Evolutionary conservation across 176 grass and related monocot species (phyloP).

Genomic region (Leersia perrieri): DNA sequence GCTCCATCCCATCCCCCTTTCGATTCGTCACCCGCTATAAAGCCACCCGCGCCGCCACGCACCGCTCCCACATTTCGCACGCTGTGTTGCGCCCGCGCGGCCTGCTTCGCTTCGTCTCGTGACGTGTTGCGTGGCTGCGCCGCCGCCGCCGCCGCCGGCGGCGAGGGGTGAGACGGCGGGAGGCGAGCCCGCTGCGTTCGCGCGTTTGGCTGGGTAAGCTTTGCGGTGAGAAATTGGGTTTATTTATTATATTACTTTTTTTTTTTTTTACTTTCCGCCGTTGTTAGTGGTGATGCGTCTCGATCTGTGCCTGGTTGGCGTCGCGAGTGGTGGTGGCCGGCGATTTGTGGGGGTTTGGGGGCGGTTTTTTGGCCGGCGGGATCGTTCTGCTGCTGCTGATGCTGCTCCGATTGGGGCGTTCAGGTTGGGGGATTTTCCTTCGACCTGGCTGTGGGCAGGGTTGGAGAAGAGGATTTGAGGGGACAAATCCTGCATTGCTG

Average conservation of each 20-base stretch:
- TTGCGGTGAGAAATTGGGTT: neutral
- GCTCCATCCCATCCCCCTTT: neutral
- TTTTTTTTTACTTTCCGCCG: neutral
- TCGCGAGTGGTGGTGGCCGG: neutral
- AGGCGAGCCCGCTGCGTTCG: no score
- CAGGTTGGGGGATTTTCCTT: neutral
- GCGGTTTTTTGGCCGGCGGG: neutral
- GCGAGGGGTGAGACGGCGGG: no score
- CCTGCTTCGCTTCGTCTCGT: neutral
- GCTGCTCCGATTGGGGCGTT: neutral
- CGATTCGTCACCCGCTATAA: neutral
- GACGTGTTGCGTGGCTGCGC: no score
- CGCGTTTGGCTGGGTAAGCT: neutral
- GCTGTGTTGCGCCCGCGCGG: neutral
- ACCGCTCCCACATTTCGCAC: neutral
- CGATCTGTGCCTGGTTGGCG: neutral
- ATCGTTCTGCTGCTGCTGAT: neutral
- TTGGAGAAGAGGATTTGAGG: neutral
- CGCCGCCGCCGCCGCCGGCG: no score
- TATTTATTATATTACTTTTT: no score
- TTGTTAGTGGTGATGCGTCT: neutral
- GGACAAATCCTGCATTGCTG: neutral
- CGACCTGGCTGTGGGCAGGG: neutral
- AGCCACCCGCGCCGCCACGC: neutral
- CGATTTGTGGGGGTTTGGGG: neutral